Base-by-base conservation (phyloP, 306 rosid species). In the Astragalus glycyphyllos region DNA sequence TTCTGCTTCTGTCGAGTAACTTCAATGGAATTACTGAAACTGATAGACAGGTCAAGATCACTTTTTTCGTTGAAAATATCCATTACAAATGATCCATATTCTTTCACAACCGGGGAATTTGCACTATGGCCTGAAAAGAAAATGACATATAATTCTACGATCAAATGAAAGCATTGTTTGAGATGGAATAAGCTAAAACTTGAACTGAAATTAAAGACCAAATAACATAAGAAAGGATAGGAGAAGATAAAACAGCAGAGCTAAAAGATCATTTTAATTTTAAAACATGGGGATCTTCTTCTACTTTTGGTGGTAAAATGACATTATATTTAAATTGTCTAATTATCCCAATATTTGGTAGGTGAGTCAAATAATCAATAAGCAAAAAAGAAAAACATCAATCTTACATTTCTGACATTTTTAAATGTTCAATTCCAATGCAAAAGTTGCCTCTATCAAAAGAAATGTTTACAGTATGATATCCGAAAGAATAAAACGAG, bases 31-130 rank as follows among this genome's bases (percentile, higher is more conserved):
- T 50, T 11, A 20, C 26, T 31, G 59, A 83, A 80, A 69, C 77
- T 83, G 55, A 83, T 65, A 65, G 87, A 83, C 68, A 83, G 31
- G 51, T 83, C 87, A 57, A 83, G 58, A 58, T 83, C 87, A 69
- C 87, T 83, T 73, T 26, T 48, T 13, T 11, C n/a, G 6, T 60
- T 59, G 72, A 83, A 80, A 45, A 83, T 80, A 69, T 83, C 84
- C 87, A 83, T 83, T 15, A 83, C 73, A 69, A 80, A 83, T 57
- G 87, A 83, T 53, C 87, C 87, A 77, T 68, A 83, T 41, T 40
- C 84, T 73, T 83, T 73, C 73, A 83, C 82, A 56, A 80, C 82
- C 16, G 84, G 84, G 46, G 69, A 10, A 37, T 7, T 55, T 9
- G 5, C 13, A 58, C 42, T 4, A 4, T 69, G 64, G 34, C 78